Percentiles rank a stretch among this genome's conserved stretches.
These are phyloP conservation scores for Batkoa obscura DNA, from an alignment of 371 early-diverging fungal species.

Conservation along the genomic window DNA sequence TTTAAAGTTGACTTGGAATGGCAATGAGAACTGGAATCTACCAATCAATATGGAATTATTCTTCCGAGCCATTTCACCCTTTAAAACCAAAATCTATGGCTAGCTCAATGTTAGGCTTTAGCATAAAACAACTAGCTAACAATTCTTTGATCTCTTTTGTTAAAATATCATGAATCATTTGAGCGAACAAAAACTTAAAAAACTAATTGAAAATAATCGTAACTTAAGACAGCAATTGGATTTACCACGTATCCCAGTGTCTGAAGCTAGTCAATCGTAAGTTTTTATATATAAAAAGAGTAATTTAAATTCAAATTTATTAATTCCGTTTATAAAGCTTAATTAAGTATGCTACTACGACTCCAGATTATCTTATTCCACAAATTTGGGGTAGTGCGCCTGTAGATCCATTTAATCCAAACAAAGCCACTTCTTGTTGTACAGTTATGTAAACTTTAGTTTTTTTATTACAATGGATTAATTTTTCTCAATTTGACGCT, in stretches of 20 bases:
- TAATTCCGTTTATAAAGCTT: conserved; percentile 13
- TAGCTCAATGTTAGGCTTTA: too few relatives aligned
- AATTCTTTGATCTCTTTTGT: too few relatives aligned
- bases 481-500: too few relatives aligned
- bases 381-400: conserved; percentile 43
- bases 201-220: conserved; percentile 53
- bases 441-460: not conserved
- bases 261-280: conserved; percentile 49
- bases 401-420: not conserved
- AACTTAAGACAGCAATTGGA: conserved; percentile 65
- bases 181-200: conserved; percentile 48
- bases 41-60: too few relatives aligned
- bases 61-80: too few relatives aligned
- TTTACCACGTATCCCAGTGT: conserved; percentile 53
- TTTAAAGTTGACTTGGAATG: too few relatives aligned
- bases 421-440: not conserved
- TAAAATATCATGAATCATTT: conserved; percentile 15
- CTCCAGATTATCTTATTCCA: conserved; percentile 52
- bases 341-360: conserved; percentile 29
- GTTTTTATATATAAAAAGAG: not conserved
- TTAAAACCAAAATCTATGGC: too few relatives aligned
- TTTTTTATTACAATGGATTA: too few relatives aligned
- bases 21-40: too few relatives aligned
- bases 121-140: too few relatives aligned
- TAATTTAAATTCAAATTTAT: too few relatives aligned